These are phyloP conservation scores for Solanum infundibuliforme DNA, from an alignment of 257 asterid species.

Conservation along the genomic window DNA sequence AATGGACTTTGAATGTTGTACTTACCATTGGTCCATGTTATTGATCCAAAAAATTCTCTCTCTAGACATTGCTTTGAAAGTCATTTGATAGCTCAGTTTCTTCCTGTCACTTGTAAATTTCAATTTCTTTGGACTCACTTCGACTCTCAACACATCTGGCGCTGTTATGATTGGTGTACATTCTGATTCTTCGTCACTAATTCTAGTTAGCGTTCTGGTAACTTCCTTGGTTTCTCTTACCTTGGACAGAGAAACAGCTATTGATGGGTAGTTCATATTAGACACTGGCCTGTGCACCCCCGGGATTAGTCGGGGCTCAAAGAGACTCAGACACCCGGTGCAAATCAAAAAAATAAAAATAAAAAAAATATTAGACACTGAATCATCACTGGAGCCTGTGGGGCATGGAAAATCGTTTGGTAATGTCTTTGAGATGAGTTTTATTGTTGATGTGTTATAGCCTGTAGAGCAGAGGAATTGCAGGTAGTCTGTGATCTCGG, in stretches of 20 bases:
- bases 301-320: too few species aligned
- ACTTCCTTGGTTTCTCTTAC: background rate
- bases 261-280: background rate
- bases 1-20: conserved; percentile 55
- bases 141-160: conserved; percentile 21
- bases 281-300: too few species aligned
- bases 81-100: conserved; percentile 48
- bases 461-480: background rate
- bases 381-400: background rate
- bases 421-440: background rate
- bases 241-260: background rate
- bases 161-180: background rate
- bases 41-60: conserved; percentile 42
- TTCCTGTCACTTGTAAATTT: conserved; percentile 31
- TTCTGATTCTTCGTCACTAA: background rate
- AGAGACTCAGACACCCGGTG: too few species aligned
- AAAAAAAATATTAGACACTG: background rate
- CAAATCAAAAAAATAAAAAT: too few species aligned
- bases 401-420: background rate
- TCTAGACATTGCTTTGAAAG: conserved; percentile 13
- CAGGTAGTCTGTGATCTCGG: background rate
- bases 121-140: conserved; percentile 46
- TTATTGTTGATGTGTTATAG: background rate
- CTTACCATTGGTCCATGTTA: conserved; percentile 16
- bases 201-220: background rate